Conservation (phyloP, 75 land plant genomes). For the Picea glauca region DNA sequence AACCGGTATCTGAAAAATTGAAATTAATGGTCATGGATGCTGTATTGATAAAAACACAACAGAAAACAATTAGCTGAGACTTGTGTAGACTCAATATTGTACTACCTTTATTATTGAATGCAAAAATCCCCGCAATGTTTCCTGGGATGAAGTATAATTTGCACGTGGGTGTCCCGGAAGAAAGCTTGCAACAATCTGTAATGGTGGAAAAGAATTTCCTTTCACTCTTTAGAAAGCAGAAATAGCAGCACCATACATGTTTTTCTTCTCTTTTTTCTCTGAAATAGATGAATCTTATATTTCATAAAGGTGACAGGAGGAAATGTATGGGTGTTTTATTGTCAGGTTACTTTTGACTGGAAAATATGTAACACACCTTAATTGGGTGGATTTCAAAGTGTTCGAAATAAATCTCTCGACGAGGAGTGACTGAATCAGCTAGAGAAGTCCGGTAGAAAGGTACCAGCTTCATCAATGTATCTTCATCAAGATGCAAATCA, state of each 20-base stretch:
- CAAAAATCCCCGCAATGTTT: constrained; percentile 72
- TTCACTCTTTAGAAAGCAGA: not conserved
- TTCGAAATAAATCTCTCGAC: constrained; percentile 74
- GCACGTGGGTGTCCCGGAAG: constrained; percentile 69
- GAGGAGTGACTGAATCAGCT: constrained; percentile 42
- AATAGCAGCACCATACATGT: not conserved
- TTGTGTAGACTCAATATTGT: not conserved
- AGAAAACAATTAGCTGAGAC: not conserved
- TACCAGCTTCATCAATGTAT: constrained; percentile 82
- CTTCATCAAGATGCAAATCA: constrained; percentile 87
- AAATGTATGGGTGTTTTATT: not conserved
- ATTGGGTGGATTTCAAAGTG: constrained; percentile 93
- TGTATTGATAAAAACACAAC: not conserved
- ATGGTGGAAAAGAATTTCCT: constrained; percentile 3
- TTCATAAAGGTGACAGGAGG: not conserved
- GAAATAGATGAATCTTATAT: not conserved
- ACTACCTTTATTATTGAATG: constrained; percentile 88
- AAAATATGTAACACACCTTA: constrained; percentile 43
- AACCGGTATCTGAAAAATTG: constrained; percentile 54
- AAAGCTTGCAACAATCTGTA: constrained; percentile 72
- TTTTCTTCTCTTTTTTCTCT: not conserved
- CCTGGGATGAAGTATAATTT: constrained; percentile 77
- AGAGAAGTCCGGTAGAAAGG: constrained; percentile 87
- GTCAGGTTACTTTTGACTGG: not conserved
- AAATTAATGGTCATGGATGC: not conserved